Evolutionary conservation across 2,329 filamentous ascomycete genomes (phyloP).

Genomic region (Aspergillus melleus): DNA sequence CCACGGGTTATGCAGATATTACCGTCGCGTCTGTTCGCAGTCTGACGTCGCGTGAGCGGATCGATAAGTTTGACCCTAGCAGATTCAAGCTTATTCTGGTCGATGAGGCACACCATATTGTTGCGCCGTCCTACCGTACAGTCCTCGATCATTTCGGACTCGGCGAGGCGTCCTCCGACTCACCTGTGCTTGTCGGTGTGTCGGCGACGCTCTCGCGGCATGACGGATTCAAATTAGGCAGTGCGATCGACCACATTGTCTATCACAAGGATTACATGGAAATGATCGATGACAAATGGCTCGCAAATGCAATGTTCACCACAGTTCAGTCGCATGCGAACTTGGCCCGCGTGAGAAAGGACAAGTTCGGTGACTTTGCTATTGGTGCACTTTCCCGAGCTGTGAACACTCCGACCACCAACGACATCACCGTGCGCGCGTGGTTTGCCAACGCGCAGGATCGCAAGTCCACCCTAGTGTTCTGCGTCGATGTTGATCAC

Average conservation of each 20-base stretch:
- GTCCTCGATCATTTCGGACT: constrained; percentile 78
- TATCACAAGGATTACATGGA: constrained; percentile 85
- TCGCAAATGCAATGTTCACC: constrained; percentile 89
- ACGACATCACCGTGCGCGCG: constrained; percentile 79
- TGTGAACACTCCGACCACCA: constrained; percentile 79
- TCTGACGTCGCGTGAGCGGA: constrained; percentile 71
- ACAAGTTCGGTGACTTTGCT: constrained; percentile 75
- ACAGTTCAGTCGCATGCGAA: constrained; percentile 84
- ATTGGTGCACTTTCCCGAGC: constrained; percentile 72
- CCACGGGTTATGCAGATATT: constrained; percentile 82
- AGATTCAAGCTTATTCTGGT: constrained; percentile 89
- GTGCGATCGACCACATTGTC: constrained; percentile 90
- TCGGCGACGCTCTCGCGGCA: constrained; percentile 80
- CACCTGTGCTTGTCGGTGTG: constrained; percentile 78
- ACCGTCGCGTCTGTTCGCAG: constrained; percentile 89
- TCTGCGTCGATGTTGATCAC: constrained; percentile 89
- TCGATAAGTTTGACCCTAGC: constrained; percentile 77
- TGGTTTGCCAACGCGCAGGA: constrained; percentile 76
- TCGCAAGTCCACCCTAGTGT: constrained; percentile 84
- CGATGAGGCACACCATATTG: constrained; percentile 96
- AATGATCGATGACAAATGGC: constrained; percentile 87
- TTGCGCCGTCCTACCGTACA: constrained; percentile 75
- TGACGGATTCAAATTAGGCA: constrained; percentile 78
- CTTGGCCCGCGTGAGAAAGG: constrained; percentile 67
- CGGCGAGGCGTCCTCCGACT: constrained; percentile 47